These are phyloP conservation scores for Castanea crenata DNA, from an alignment of 306 rosid genomes.

Conservation along the genomic window DNA sequence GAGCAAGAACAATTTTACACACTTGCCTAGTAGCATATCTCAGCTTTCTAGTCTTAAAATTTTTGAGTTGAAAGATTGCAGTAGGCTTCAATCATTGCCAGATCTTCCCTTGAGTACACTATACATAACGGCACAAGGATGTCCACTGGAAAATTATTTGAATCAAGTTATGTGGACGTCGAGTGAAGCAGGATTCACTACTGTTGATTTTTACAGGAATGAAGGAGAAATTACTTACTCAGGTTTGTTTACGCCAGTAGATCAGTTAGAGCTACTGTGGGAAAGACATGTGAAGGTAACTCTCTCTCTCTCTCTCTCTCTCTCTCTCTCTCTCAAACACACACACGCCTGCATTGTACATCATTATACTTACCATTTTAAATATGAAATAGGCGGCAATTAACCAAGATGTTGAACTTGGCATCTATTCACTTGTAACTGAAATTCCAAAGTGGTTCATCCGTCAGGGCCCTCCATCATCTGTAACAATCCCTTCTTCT, in stretches of 20 bases:
- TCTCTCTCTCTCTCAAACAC: background rate
- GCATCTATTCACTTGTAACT: background rate
- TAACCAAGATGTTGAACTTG: background rate
- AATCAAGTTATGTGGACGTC: background rate
- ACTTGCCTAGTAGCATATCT: slow-evolving; percentile 1
- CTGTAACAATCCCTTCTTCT: background rate
- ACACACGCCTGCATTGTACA: too few relatives aligned
- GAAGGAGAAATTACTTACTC: too few relatives aligned
- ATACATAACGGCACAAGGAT: background rate
- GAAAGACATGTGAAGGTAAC: background rate
- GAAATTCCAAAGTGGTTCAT: background rate
- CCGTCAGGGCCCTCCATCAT: background rate
- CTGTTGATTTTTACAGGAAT: background rate
- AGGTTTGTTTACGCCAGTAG: too few relatives aligned
- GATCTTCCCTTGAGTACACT: background rate
- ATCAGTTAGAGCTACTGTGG: background rate
- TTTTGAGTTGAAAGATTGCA: background rate
- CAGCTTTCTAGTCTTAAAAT: slow-evolving; percentile 11
- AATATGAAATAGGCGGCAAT: background rate
- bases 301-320: background rate
- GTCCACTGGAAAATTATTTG: background rate
- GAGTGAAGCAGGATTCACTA: background rate
- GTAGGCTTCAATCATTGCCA: background rate
- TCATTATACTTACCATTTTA: background rate
- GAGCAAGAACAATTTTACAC: slow-evolving; percentile 16